A percentile compares a stretch with the other conserved stretches of the same genome.
phyloP scores from a whole-genome alignment of 352 stramenopile species.

The Phytophthora syringae region DNA sequence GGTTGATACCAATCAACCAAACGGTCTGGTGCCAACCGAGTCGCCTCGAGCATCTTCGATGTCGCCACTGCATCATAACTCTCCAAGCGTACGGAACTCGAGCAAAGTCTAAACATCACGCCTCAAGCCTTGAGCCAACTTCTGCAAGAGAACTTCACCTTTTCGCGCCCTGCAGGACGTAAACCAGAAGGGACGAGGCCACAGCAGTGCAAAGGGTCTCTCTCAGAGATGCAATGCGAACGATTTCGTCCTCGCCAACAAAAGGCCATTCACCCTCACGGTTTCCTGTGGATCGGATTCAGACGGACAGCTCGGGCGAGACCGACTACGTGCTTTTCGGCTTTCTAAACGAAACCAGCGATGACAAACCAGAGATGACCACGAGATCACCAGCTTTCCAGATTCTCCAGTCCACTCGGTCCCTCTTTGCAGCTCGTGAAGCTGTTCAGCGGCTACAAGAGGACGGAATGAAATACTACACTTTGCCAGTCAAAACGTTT shows the following conservation, averaged over 20 bases:
- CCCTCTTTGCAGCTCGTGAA: slow-evolving; percentile 20
- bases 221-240: slow-evolving; percentile 3
- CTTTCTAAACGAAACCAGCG: slow-evolving; percentile 14
- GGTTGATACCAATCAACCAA: neutral
- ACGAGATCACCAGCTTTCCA: slow-evolving; percentile 40
- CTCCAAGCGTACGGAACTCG: slow-evolving; percentile 5
- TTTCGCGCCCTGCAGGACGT: slow-evolving; percentile 45
- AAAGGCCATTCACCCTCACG: slow-evolving; percentile 14
- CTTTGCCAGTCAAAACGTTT: slow-evolving; percentile 47
- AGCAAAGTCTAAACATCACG: slow-evolving; percentile 26
- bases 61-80: slow-evolving; percentile 7
- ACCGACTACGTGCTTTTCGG: slow-evolving; percentile 44
- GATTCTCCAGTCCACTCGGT: slow-evolving; percentile 25
- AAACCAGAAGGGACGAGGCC: slow-evolving; percentile 8
- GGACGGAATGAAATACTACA: slow-evolving; percentile 26
- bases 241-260: slow-evolving; percentile 1
- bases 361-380: neutral
- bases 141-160: slow-evolving; percentile 75
- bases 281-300: slow-evolving; percentile 2
- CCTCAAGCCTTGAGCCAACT: slow-evolving; percentile 55
- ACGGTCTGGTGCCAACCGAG: neutral
- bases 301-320: slow-evolving; percentile 23
- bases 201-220: slow-evolving; percentile 1
- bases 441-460: slow-evolving; percentile 13
- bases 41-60: neutral